Percentiles rank a stretch among this genome's conserved stretches.
Evolutionary conservation across 768 basidiomycete species (phyloP).

Genomic region (Panus rudis): DNA sequence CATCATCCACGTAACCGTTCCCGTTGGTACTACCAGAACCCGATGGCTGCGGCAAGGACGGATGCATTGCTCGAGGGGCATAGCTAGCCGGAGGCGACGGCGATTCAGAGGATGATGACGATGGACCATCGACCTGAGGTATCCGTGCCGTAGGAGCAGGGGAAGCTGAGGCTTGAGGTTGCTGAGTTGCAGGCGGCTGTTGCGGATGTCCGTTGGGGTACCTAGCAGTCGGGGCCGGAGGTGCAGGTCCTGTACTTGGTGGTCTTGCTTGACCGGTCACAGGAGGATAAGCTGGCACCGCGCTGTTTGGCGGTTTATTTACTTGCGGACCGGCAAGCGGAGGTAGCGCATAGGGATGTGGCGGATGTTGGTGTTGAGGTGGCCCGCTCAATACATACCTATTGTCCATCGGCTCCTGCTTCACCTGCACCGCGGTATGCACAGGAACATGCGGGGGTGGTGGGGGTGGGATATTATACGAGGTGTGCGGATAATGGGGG

Average conservation of each 20-base stretch:
- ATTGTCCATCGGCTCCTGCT: conserved; percentile 66
- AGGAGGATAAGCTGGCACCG: conserved; percentile 35
- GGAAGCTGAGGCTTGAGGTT: conserved; percentile 2
- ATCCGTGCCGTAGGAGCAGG: conserved; percentile 30
- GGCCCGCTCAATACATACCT: conserved; percentile 54
- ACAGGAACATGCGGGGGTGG: conserved; percentile 42
- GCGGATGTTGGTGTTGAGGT: conserved; percentile 28
- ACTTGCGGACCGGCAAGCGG: conserved; percentile 61
- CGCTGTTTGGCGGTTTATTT: conserved; percentile 28
- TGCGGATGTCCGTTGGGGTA: conserved; percentile 11
- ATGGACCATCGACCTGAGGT: conserved; percentile 78
- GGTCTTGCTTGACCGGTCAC: no score
- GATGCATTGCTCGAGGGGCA: conserved; percentile 58
- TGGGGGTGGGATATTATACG: conserved; percentile 40
- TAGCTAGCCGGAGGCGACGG: conserved; percentile 65
- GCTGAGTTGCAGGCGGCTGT: conserved; percentile 1
- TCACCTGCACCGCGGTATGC: no score
- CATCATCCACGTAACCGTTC: conserved; percentile 64
- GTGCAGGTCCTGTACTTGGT: conserved; percentile 52
- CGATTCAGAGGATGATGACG: conserved; percentile 59
- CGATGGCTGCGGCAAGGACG: conserved; percentile 68
- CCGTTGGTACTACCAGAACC: no score
- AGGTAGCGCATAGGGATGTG: conserved; percentile 46
- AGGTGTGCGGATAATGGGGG: conserved; percentile 31
- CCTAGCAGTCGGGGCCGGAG: conserved; percentile 15